These are phyloP conservation scores for Cymbopogon flexuosus DNA, from an alignment of 202 grass and related monocot genomes.

Conservation along the genomic window DNA sequence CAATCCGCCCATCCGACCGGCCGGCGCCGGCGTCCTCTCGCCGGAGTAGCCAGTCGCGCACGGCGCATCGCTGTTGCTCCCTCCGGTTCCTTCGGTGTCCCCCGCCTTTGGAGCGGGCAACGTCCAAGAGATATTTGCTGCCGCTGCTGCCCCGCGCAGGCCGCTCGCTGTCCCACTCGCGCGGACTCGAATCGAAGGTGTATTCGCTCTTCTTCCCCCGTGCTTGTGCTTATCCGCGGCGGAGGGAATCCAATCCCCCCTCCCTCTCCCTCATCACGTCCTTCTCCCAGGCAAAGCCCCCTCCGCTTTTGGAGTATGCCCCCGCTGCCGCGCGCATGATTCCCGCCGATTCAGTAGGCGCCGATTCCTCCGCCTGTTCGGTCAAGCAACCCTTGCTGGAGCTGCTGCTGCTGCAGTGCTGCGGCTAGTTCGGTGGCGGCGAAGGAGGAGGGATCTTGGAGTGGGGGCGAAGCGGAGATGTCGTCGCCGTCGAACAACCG, in stretches of 20 bases:
- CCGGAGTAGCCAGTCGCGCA: background rate
- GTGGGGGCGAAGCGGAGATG: slow-evolving; percentile 34
- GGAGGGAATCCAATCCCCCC: slow-evolving; percentile 38
- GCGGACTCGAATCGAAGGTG: background rate
- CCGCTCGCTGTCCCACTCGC: slow-evolving; percentile 30
- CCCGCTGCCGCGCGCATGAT: slow-evolving; percentile 8
- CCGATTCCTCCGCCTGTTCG: slow-evolving; percentile 17
- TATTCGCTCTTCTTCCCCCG: background rate
- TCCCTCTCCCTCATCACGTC: background rate
- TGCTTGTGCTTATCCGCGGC: slow-evolving; percentile 54
- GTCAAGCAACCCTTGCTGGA: background rate
- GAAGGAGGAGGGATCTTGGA: background rate
- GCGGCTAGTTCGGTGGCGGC: background rate
- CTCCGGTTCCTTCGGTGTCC: background rate
- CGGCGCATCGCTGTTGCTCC: slow-evolving; percentile 22
- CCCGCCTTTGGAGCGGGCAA: slow-evolving; percentile 1
- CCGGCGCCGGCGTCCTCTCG: slow-evolving; percentile 2
- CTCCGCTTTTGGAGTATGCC: background rate
- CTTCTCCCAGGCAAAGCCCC: background rate
- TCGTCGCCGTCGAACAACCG: slow-evolving; percentile 72
- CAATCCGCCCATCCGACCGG: background rate
- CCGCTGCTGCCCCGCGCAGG: background rate
- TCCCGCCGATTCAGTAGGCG: slow-evolving; percentile 9
- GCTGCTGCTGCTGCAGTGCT: background rate
- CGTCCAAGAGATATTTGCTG: slow-evolving; percentile 26